phyloP scores from a whole-genome alignment of 345 rosid species.

The Tarenaya hassleriana region DNA sequence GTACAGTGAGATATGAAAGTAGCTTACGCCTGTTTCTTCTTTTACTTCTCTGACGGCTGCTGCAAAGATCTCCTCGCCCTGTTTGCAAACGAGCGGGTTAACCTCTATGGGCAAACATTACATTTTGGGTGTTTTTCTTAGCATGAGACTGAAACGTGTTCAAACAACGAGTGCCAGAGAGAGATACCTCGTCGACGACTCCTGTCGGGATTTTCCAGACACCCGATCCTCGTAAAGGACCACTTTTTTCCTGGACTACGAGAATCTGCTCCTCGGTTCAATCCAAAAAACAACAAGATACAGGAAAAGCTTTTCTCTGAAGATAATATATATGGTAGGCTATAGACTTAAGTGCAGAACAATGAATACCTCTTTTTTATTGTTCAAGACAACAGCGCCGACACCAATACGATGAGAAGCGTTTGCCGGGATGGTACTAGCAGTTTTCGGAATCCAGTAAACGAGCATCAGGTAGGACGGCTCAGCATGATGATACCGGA shows the following conservation, averaged over 20 bases:
- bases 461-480: constrained; percentile 76
- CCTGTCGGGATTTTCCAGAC: constrained; percentile 93
- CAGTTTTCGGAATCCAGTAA: constrained; percentile 64
- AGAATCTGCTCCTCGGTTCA: constrained; percentile 43
- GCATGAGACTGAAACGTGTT: no score
- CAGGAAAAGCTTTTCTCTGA: background rate
- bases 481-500: constrained; percentile 75
- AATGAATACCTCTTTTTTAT: constrained; percentile 55
- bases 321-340: no score
- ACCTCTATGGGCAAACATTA: constrained; percentile 10
- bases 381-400: constrained; percentile 71
- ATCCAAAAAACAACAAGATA: background rate
- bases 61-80: constrained; percentile 66
- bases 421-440: constrained; percentile 62
- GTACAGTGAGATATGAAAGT: constrained; percentile 1
- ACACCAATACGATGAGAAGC: constrained; percentile 68
- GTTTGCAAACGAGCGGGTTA: constrained; percentile 16
- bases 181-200: constrained; percentile 58
- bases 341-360: background rate
- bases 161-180: no score
- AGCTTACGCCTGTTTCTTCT: constrained; percentile 81
- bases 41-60: constrained; percentile 75
- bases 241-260: constrained; percentile 74
- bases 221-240: constrained; percentile 42
- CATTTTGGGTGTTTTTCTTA: no score